Evolutionary conservation across 2,329 filamentous ascomycete genomes (phyloP), one percentile per base, ranked within the genome.

Genomic region (Neonectria magnoliae): DNA sequence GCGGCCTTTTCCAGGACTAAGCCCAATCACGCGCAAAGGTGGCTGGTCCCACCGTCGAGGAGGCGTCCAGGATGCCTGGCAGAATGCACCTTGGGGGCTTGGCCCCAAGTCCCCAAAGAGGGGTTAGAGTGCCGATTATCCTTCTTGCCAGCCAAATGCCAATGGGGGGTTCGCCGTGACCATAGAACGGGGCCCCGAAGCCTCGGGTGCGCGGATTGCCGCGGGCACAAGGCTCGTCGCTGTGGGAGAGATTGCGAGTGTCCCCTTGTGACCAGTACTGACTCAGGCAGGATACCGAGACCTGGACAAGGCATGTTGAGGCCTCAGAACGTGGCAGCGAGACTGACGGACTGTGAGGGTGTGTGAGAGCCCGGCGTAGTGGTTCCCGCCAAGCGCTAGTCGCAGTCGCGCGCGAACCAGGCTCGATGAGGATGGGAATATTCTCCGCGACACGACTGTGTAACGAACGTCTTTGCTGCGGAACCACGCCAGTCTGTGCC

Each of bases 321-420:
- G 67, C 67, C 61, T 67, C 63, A 66, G 68, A 74, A 71, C 69
- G 69, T 74, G 72, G 72, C 70, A 65, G 69, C 69, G 61, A 74
- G 66, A 69, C 71, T 25, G 22, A 25, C 22, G 22, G 22, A 25
- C 22, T 66, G 72, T 67, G 66, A 74, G 66, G 72, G 72, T 74
- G 72, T 74, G 71, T 60, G 63, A 65, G 72, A 75, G 73, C 71
- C 73, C 72, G 68, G 67, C 66, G 64, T 68, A 60, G 69, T 76
- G 75, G 74, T 76, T 75, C 75, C 66, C 68, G 71, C 58, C 60
- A 71, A 60, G 67, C 74, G 68, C 74, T 76, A 76, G 73, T 75
- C 55, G 64, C 57, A 67, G 69, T 76, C 52, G 69, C 71, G 74
- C 70, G 72, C 65, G 74, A 76, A 71, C 71, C 69, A 72, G 67